Evolutionary conservation across 345 rosid species (phyloP), one percentile per base, ranked within the genome.

Genomic region (Arabis alpina): DNA sequence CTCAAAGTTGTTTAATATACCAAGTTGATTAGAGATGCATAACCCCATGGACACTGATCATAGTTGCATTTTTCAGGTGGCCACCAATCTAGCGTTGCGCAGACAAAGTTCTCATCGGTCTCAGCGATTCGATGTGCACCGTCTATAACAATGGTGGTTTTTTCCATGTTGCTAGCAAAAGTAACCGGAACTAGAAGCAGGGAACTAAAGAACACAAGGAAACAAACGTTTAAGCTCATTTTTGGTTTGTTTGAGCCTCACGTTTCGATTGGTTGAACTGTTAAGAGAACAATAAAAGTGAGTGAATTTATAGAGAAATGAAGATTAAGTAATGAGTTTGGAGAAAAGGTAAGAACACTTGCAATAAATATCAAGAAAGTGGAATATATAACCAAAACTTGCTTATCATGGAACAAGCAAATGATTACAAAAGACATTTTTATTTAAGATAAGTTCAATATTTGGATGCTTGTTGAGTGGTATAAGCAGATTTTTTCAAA

Each of bases 31-130:
- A 64, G 89, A 50, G 99, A 94, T 1, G 97, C 70, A 64, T 86
- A 76, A 15, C 84, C 87, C 97, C 99, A 94, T 2, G 99, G 97
- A 73, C 99, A 94, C 32, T 84, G 86, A 61, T 86, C 66, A 77
- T 94, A 94, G 80, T 89, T 78, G 61, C 99, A 94, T 82, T 94
- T 94, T 59, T 91, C 96, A 77, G 85, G 96, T 76, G 99, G 99
- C 99, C 99, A 94, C 99, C 99, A 94, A 71, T 94, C 99, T 63
- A 94, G 44, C 30, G 99, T 94, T 54, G 97, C 97, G 68, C 99
- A 94, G 54, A 94, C 56, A 71, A 86, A 94, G 73, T 88, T 81
- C 27, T 89, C 92, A 74, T 94, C 97, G 55, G 72, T 91, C 66
- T 82, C 82, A 1, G 96, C 89, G 62, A 87, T 63, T 47, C 72